Evolutionary conservation across 2,329 filamentous ascomycete genomes (phyloP).

Genomic region (Beauveria varroae): DNA sequence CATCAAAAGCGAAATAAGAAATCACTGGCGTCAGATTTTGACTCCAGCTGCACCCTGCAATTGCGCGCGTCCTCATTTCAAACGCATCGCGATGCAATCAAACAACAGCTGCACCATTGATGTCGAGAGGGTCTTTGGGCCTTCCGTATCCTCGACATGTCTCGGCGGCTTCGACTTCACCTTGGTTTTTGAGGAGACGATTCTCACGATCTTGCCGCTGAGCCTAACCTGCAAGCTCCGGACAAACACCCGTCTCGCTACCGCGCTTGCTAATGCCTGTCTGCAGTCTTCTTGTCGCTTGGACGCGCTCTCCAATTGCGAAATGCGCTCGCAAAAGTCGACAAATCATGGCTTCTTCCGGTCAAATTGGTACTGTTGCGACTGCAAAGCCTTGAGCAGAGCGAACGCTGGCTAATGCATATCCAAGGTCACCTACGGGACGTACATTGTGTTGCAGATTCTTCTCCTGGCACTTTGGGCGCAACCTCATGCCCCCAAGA

Average conservation of each 20-base stretch:
- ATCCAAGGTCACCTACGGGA: slow-evolving; percentile 1
- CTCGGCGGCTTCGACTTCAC: slow-evolving; percentile 23
- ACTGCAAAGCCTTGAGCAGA: neutral
- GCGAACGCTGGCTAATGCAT: neutral
- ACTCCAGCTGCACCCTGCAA: neutral
- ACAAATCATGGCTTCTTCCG: slow-evolving; percentile 4
- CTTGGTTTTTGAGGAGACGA: slow-evolving; percentile 21
- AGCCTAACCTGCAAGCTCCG: slow-evolving; percentile 13
- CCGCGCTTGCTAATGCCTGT: neutral
- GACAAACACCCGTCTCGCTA: no score
- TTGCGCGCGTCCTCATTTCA: neutral
- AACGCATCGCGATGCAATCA: neutral
- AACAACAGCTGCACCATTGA: slow-evolving; percentile 6
- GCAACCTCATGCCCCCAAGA: slow-evolving; percentile 10
- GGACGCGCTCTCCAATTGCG: slow-evolving; percentile 12
- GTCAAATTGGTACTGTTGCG: neutral
- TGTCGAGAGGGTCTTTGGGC: slow-evolving; percentile 14
- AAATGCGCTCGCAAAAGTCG: neutral
- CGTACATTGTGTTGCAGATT: slow-evolving; percentile 10
- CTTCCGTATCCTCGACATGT: slow-evolving; percentile 15
- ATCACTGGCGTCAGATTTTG: neutral
- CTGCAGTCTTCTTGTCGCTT: neutral
- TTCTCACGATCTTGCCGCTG: slow-evolving; percentile 19
- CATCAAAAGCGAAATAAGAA: neutral
- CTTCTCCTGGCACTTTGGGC: slow-evolving; percentile 16